A percentile compares a stretch with the other conserved stretches of the same genome.
Evolutionary conservation across 2,329 filamentous ascomycete species (phyloP).

Genomic region (Sporothrix globosa): DNA sequence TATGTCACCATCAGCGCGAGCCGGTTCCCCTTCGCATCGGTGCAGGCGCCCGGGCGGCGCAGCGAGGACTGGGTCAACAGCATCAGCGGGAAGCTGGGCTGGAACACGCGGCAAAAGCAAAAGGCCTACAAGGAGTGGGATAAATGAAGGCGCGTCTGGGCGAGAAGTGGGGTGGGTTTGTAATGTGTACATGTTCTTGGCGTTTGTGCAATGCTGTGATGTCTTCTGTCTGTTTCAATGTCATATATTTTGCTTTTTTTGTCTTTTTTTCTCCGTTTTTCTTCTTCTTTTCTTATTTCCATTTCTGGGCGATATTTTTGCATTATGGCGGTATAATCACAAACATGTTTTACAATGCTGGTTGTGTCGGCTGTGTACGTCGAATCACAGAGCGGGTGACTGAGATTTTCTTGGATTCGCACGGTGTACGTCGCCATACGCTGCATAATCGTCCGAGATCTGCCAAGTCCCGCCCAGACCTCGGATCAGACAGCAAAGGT

Average conservation of each 20-base stretch:
- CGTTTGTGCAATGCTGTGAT: not conserved
- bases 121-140: constrained; percentile 62
- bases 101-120: constrained; percentile 79
- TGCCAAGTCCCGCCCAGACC: constrained; percentile 25
- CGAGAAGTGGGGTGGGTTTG: not conserved
- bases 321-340: constrained; percentile 13
- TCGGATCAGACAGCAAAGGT: constrained; percentile 16
- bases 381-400: too few species aligned
- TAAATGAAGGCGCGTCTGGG: constrained; percentile 35
- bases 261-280: not conserved
- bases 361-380: too few species aligned
- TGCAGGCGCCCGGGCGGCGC: constrained; percentile 68
- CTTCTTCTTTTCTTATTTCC: not conserved
- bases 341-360: constrained; percentile 22
- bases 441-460: constrained; percentile 26
- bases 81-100: constrained; percentile 76
- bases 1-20: constrained; percentile 84
- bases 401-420: not conserved
- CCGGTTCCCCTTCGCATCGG: constrained; percentile 74
- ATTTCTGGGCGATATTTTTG: not conserved
- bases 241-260: not conserved
- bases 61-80: constrained; percentile 83
- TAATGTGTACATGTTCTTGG: not conserved
- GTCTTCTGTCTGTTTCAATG: not conserved
- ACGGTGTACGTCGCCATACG: not conserved